Base-by-base conservation (phyloP, 140 eudicot genomes). In the Anethum foeniculum region DNA sequence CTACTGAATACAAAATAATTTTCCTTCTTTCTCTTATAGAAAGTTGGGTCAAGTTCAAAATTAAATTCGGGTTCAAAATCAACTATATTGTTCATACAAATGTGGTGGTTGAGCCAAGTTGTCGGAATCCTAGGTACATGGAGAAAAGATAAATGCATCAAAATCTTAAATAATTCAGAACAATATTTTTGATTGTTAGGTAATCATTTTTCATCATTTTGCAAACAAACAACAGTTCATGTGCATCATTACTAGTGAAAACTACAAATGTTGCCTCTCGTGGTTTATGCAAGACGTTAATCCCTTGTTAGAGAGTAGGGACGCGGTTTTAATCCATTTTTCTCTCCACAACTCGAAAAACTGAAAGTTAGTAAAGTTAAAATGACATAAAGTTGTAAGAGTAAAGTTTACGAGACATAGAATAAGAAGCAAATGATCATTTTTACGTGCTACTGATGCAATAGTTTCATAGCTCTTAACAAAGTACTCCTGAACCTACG, bases 401-500 rank as follows among this genome's bases (percentile, higher is more conserved):
- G 46, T 30, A 34, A 69, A 69, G 25, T 69, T 30, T 34, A 69
- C 46, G 46, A 13, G 75, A 32, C 75, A 69, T 1, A 32, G 0
- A 15, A 5, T 16, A 27, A 30, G n/a, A 32, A 62, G 30, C 13
- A 27, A 62, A 62, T 10, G 65, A 62, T 62, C 71, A 62, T 62
- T 62, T 25, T 25, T 27, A n/a, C 36, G 32, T n/a, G 10, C 75
- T 77, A 64, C 0, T 68, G 51, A 28, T 76, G 85, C 71, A 90
- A 77, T 76, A 90, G 85, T 84, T 85, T 80, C 21, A 88, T 23
- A 80, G 90, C 93, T 82, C 84, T 86, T 30, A 72, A 75, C 77
- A 91, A 79, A 49, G 88, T 86, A 23, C 81, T 79, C 69, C 88
- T 87, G 86, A 91, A 87, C 86, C 88, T 87, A 30, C 71, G 77